Evolutionary conservation across 139 green algal species (phyloP).

Genomic region (Trebouxia sp.): DNA sequence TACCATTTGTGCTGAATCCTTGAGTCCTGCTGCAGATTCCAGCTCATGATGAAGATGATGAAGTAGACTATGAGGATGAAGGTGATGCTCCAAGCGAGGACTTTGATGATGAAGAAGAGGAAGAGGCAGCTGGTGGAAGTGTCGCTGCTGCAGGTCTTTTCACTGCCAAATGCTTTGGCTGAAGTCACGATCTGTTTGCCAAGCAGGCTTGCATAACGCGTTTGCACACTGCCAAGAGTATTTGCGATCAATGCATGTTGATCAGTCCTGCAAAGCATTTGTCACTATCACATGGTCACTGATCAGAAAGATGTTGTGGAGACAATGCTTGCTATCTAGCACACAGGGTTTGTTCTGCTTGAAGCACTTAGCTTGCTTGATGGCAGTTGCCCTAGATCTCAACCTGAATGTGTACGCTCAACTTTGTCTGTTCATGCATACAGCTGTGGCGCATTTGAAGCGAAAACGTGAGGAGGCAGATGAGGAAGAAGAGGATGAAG

Average conservation of each 20-base stretch:
- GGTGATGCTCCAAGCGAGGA: conserved; percentile 28
- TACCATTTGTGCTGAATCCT: neutral
- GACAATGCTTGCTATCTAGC: neutral
- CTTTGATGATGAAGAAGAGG: conserved; percentile 40
- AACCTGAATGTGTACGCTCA: too few species aligned
- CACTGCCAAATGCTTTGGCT: too few species aligned
- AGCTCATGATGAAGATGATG: neutral
- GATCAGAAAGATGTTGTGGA: too few species aligned
- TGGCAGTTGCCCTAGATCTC: too few species aligned
- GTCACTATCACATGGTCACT: too few species aligned
- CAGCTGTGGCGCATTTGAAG: conserved; percentile 5
- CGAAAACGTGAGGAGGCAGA: conserved; percentile 35
- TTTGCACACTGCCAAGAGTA: too few species aligned
- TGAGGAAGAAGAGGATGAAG: conserved; percentile 29
- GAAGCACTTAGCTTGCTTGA: too few species aligned
- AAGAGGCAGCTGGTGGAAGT: conserved; percentile 24
- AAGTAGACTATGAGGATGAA: conserved; percentile 28
- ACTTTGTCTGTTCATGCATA: too few species aligned
- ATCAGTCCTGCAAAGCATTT: too few species aligned
- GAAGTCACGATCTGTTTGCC: too few species aligned
- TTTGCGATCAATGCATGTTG: too few species aligned
- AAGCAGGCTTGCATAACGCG: too few species aligned
- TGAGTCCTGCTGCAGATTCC: conserved; percentile 7
- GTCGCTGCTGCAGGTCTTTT: neutral
- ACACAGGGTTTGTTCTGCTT: neutral